Conservation (phyloP, 495 filamentous ascomycete genomes). For the Beverwykella pulmonaria region DNA sequence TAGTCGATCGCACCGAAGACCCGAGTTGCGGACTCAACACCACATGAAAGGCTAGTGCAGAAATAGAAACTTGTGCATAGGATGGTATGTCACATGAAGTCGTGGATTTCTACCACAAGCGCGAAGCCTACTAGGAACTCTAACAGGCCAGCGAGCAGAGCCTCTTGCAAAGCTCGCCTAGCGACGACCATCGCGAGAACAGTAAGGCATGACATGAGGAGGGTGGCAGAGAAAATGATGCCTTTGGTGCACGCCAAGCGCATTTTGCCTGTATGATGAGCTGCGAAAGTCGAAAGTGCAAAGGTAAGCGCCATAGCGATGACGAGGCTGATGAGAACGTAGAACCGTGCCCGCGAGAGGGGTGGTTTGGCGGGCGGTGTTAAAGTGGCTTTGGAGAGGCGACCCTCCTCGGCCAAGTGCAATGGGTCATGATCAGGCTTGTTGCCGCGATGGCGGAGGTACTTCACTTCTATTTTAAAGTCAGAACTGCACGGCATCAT, state of each 20-base stretch:
- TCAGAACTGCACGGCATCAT: background rate
- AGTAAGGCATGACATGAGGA: conserved; percentile 16
- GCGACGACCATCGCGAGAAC: conserved; percentile 24
- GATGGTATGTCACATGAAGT: conserved; percentile 15
- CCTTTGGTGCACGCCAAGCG: conserved; percentile 28
- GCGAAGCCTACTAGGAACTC: conserved; percentile 15
- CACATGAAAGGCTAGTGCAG: too few relatives aligned
- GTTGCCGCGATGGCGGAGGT: conserved; percentile 10
- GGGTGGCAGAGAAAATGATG: conserved; percentile 18
- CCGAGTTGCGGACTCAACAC: too few relatives aligned
- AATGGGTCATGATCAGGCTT: conserved; percentile 12
- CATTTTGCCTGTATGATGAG: conserved; percentile 19
- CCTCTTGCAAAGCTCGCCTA: conserved; percentile 19
- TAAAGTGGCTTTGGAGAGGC: background rate
- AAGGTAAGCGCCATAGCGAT: conserved; percentile 22
- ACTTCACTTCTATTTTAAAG: conserved; percentile 5
- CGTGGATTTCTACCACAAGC: conserved; percentile 25
- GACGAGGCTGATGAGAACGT: conserved; percentile 12
- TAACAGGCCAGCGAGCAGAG: conserved; percentile 22
- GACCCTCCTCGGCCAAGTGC: conserved; percentile 18
- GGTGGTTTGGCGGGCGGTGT: background rate
- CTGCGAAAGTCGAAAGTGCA: conserved; percentile 1
- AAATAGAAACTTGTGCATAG: background rate
- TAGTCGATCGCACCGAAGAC: too few relatives aligned
- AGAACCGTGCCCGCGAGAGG: conserved; percentile 12